Evolutionary conservation across 345 rosid genomes (phyloP), one percentile per base, ranked within the genome.

Genomic region (Brassica cretica): DNA sequence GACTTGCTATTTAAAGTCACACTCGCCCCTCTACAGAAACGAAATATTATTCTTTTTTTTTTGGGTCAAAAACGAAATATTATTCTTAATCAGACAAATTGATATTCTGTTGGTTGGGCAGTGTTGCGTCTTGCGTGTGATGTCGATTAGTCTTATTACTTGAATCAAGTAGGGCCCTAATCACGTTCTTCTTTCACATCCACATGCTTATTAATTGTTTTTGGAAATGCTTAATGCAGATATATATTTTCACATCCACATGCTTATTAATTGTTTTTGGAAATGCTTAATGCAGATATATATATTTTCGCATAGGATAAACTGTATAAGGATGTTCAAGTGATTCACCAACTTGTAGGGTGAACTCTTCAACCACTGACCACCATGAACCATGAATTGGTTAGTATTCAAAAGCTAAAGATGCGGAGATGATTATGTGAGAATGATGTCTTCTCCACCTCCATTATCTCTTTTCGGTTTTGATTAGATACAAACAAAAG

Each of bases 91-190:
- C 51, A 68, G 79, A 76, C 63, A 68, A 60, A 5, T 16, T 41
- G 5, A 60, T 73, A 68, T 61, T 61, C 62, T 68, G 74, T 68
- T 68, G 33, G 73, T 41, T 37, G 56, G 72, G 72, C 18, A 58
- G 67, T 16, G 58, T 75, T 75, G n/a, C 55, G 16, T 33, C 71
- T 74, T 65, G 71, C 63, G 71, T 74, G 77, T 33, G 77, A 74
- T 76, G 67, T 67, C 73, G 68, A 76, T 59, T 61, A 44, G 55
- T 70, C 64, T 76, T 61, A 62, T 77, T 55, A 60, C 58, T 51
- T 77, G 71, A 70, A 71, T 12, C 70, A 71, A 71, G 81, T 71
- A 77, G 81, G 76, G 24, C 80, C 80, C 41, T 64, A 77, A 64
- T 70, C 80, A 77, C 76, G 80, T 77, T 77, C 80, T 24, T 70